A percentile compares a stretch with the other conserved stretches of the same genome.
Conservation (phyloP, 108 stramenopile species). For the Skeletonema potamos region DNA sequence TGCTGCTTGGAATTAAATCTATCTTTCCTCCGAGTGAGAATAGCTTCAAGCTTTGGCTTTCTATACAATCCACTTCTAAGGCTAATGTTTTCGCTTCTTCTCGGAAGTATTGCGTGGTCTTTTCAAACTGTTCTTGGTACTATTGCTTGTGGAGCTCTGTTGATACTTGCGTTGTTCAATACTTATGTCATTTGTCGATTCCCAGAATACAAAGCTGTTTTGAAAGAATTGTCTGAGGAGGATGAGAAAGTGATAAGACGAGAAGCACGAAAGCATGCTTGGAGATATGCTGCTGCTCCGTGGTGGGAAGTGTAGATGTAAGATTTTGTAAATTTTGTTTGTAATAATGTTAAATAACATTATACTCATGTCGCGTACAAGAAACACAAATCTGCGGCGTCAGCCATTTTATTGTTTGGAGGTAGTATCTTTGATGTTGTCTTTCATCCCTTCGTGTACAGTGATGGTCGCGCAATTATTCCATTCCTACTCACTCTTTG, state of each 20-base stretch:
- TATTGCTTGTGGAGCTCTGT: conserved; percentile 46
- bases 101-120: conserved; percentile 67
- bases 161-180: conserved; percentile 66
- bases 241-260: conserved; percentile 27
- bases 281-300: conserved; percentile 23
- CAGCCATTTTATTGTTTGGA: not conserved
- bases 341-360: not conserved
- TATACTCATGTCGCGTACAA: too few species aligned
- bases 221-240: conserved; percentile 52
- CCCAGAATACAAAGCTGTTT: conserved; percentile 36
- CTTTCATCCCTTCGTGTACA: not conserved
- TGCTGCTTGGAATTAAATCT: conserved; percentile 46
- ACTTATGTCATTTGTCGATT: conserved; percentile 66
- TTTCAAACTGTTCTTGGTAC: conserved; percentile 62
- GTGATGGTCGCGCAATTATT: not conserved
- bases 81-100: conserved; percentile 75
- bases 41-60: conserved; percentile 88
- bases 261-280: conserved; percentile 8
- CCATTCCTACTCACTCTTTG: conserved; percentile 11
- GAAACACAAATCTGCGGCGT: too few species aligned
- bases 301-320: conserved; percentile 9
- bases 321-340: not conserved
- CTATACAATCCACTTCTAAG: conserved; percentile 73
- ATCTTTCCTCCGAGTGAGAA: conserved; percentile 51
- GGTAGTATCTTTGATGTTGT: not conserved